These are phyloP conservation scores for Berberis thunbergii DNA, from an alignment of 164 flowering plant genomes.

Conservation along the genomic window DNA sequence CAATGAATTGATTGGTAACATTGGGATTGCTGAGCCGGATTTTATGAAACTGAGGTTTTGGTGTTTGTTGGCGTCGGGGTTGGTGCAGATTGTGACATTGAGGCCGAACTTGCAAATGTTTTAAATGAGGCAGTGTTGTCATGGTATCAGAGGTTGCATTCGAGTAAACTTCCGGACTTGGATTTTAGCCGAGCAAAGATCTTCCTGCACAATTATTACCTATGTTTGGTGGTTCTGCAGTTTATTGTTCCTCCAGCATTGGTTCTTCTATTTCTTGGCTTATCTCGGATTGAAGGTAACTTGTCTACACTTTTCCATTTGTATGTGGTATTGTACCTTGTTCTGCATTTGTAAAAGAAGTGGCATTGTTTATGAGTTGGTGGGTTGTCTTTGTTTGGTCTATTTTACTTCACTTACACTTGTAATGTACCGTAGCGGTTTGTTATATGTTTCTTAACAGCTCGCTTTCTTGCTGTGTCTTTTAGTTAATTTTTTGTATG, in stretches of 20 bases:
- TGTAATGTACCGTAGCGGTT: conserved; percentile 53
- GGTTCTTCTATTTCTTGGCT: conserved; percentile 62
- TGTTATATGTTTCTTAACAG: conserved; percentile 53
- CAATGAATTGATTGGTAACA: conserved; percentile 39
- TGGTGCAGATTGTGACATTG: conserved; percentile 49
- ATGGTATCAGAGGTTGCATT: conserved; percentile 94
- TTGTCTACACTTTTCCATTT: conserved; percentile 20
- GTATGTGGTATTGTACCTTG: conserved; percentile 37
- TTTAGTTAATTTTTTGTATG: too few species aligned
- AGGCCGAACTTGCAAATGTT: conserved; percentile 78
- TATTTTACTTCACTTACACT: conserved; percentile 44
- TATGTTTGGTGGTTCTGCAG: conserved; percentile 67
- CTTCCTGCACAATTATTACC: conserved; percentile 81
- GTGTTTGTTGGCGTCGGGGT: conserved; percentile 53
- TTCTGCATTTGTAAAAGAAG: conserved; percentile 45
- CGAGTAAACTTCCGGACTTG: conserved; percentile 89
- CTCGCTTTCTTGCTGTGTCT: background rate
- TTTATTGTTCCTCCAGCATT: conserved; percentile 56
- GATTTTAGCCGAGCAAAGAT: conserved; percentile 91
- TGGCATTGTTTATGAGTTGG: conserved; percentile 77
- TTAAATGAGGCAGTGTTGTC: conserved; percentile 84
- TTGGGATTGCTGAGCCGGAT: conserved; percentile 46
- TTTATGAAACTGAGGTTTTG: conserved; percentile 48
- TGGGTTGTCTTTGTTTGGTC: conserved; percentile 73
- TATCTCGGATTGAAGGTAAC: conserved; percentile 49